phyloP scores from a whole-genome alignment of 495 filamentous ascomycete species.

The Apiosordaria backusii region DNA sequence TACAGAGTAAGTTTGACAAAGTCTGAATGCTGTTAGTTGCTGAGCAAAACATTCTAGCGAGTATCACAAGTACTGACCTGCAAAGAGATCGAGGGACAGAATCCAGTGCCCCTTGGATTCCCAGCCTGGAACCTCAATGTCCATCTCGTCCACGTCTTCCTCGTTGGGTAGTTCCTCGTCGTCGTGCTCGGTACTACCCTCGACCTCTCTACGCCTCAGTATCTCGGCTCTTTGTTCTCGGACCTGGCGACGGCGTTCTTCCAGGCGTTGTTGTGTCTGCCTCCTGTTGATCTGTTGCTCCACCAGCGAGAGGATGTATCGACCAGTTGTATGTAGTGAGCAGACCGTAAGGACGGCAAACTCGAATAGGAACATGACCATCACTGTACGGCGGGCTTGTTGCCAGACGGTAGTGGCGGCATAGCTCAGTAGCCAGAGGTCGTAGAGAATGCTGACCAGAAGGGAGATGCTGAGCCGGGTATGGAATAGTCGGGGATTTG shows the following conservation, averaged over 20 bases:
- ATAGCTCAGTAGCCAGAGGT: conserved; percentile 73
- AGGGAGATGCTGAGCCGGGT: conserved; percentile 75
- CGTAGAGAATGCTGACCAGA: conserved; percentile 69
- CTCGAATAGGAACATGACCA: conserved; percentile 99
- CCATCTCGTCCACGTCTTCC: conserved; percentile 83
- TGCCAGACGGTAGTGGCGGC: conserved; percentile 76
- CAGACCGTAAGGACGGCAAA: conserved; percentile 81
- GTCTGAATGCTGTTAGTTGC: conserved; percentile 49
- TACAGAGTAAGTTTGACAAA: conserved; percentile 89
- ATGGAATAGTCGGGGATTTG: conserved; percentile 88
- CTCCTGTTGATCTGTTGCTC: conserved; percentile 70
- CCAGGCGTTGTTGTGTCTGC: conserved; percentile 63
- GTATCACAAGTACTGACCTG: conserved; percentile 50
- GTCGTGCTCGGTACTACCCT: conserved; percentile 39
- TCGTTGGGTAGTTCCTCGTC: conserved; percentile 58
- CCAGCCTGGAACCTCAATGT: conserved; percentile 93
- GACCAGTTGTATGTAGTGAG: conserved; percentile 70
- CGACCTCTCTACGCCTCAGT: conserved; percentile 56
- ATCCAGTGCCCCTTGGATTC: conserved; percentile 94
- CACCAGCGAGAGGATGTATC: conserved; percentile 75
- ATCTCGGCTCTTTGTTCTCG: conserved; percentile 60
- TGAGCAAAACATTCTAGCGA: neutral
- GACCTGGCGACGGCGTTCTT: conserved; percentile 56
- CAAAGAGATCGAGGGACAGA: conserved; percentile 81
- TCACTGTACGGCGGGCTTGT: conserved; percentile 89